Evolutionary conservation across 108 stramenopile species (phyloP).

Genomic region (Aurantiochytrium sp.): DNA sequence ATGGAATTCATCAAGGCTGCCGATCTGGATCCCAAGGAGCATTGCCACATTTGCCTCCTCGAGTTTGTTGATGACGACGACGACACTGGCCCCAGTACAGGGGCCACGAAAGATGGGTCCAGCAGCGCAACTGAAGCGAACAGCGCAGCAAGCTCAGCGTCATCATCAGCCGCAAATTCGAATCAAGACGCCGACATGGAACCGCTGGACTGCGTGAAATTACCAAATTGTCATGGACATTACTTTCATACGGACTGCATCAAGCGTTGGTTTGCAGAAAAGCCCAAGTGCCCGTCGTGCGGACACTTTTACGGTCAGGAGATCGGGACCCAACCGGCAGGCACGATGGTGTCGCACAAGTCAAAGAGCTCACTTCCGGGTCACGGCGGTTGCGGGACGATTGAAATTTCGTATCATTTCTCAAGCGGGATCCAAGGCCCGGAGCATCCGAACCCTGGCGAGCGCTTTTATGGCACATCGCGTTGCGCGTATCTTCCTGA

Average conservation of each 20-base stretch:
- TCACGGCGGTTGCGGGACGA: background rate
- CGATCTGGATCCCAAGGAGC: background rate
- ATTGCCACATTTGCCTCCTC: background rate
- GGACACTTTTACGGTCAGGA: background rate
- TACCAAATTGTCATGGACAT: background rate
- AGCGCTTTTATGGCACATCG: background rate
- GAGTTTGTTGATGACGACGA: background rate
- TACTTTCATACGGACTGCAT: slow-evolving; percentile 5
- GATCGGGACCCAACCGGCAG: background rate
- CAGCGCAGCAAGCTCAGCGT: background rate
- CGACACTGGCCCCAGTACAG: background rate
- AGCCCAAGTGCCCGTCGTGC: background rate
- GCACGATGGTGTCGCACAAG: background rate
- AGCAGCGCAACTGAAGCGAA: background rate
- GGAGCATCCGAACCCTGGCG: background rate
- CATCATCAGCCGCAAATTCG: background rate
- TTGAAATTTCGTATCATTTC: background rate
- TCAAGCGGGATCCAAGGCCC: background rate
- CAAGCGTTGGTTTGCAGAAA: background rate
- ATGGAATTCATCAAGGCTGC: background rate
- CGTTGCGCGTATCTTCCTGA: background rate
- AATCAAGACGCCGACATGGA: background rate
- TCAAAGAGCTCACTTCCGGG: background rate
- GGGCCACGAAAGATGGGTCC: background rate
- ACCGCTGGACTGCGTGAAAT: background rate